Conservation (phyloP, 768 basidiomycete species). For the Boletus rubescentipes region DNA sequence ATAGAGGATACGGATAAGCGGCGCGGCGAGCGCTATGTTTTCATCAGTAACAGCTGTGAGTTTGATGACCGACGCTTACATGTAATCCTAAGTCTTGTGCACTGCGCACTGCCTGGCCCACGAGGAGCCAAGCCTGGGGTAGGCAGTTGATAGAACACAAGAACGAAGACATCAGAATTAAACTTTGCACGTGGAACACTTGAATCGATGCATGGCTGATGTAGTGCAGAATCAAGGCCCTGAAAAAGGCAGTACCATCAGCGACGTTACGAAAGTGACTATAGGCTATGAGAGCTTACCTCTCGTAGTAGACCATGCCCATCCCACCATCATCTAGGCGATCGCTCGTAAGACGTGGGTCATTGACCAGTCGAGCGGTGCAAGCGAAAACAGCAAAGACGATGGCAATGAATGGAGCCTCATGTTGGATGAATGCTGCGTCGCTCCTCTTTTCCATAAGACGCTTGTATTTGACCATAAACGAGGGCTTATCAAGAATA, state of each 20-base stretch:
- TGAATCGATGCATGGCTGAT: conserved; percentile 88
- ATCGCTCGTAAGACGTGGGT: conserved; percentile 61
- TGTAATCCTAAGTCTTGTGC: conserved; percentile 92
- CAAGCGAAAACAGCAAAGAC: conserved; percentile 92
- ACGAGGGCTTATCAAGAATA: conserved; percentile 81
- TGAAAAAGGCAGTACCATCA: conserved; percentile 30
- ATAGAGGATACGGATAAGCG: conserved; percentile 66
- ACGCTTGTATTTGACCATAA: conserved; percentile 66
- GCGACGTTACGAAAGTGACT: background rate
- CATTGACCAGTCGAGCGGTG: conserved; percentile 75
- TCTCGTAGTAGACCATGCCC: conserved; percentile 89
- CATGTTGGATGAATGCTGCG: conserved; percentile 47
- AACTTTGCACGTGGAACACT: conserved; percentile 85
- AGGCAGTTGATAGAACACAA: conserved; percentile 91
- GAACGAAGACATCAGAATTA: conserved; percentile 86
- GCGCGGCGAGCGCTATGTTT: conserved; percentile 72
- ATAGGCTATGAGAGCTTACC: conserved; percentile 44
- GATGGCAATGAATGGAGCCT: conserved; percentile 77
- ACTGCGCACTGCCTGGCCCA: conserved; percentile 86
- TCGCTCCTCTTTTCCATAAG: conserved; percentile 73
- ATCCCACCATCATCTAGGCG: conserved; percentile 75
- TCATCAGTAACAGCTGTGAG: conserved; percentile 16
- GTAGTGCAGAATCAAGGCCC: conserved; percentile 87
- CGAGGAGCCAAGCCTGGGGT: conserved; percentile 90
- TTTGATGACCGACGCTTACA: conserved; percentile 48